Base-by-base conservation (phyloP, 2,329 filamentous ascomycete genomes). In the Ambrosiella xylebori region DNA sequence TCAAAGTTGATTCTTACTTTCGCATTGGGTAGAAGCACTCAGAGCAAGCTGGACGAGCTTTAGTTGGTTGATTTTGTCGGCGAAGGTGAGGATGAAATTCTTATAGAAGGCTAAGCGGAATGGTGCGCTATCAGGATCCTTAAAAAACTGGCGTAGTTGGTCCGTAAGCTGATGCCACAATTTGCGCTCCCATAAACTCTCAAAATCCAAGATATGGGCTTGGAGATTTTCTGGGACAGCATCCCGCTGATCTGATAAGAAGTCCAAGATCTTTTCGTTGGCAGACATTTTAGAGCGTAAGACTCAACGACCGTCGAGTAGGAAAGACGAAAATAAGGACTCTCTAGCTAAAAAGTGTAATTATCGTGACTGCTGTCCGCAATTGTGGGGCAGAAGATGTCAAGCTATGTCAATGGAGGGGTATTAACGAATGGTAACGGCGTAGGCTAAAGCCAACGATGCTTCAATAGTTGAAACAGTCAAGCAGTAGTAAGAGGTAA, bases 91-190 rank as follows among this genome's bases (percentile, higher is more conserved):
- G 71, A 98, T 86, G 75, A 98, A 98, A 65, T 82, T 83, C 73
- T 93, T 88, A 78, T 93, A 98, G 71, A 98, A 85, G 61, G 83
- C 76, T 74, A 98, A 80, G 67, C 91, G 85, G 74, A 95, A 88
- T 60, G 81, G 77, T 59, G 82, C 85, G 71, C 90, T 97, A 68
- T 84, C 81, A 50, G 86, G 79, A 65, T 87, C 74, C 66, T 84
- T 83, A 75, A 96, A 98, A 79, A 91, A 96, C 64, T 86, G 79
- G 65, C 95, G 76, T 59, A 98, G 80, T 57, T 84, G 77, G 68
- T 95, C 86, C 40, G 93, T 98, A 64, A 98, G 85, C 74, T 98
- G 90, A 75, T 98, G 93, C 93, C 93, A 98, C 73, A 98, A 80
- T 75, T 96, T 96, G 66, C 91, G 84, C 76, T 98, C 93, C 93